Base-by-base conservation (phyloP, 1,284 basidiomycete genomes). In the Pseudozyma pruni region DNA sequence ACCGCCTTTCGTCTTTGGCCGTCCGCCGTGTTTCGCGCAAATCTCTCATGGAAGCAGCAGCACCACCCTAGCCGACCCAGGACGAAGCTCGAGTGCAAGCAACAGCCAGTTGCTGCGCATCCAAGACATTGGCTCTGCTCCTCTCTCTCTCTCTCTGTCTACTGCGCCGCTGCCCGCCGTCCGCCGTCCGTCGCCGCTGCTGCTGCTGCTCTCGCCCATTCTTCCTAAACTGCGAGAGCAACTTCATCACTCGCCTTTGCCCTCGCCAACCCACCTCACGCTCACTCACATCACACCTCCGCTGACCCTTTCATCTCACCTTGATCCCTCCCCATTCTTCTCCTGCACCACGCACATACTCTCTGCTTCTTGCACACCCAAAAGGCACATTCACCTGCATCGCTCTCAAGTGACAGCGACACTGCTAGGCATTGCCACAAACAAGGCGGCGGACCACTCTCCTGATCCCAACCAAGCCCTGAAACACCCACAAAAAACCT, bases 401-500 rank as follows among this genome's bases (percentile, higher is more conserved):
- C 43, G 27, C 37, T 23, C 31, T 29, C 43, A n/a, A n/a, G n/a
- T n/a, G n/a, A 48, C 38, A 50, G 43, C 51, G 19, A 44, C 35
- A 44, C 47, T 27, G 31, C 33, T 37, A 48, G 57, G 38, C 48
- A 57, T 68, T 53, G 64, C 64, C 57, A 60, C 45, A 29, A 47
- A n/a, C 33, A 34, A 45, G 34, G 43, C 35, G 33, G 32, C 44
- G 49, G 20, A 46, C 29, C 63, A 57, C 48, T 54, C 51, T 34
- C 10, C 39, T 22, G 23, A 31, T n/a, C 32, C 23, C 29, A 46
- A n/a, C 40, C 43, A 49, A 31, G 23, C 25, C 38, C 11, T 7
- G 32, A 49, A 22, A 31, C 27, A 56, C 51, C 22, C 48, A 34
- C 32, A 20, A 43, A 61, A 66, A 68, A 68, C 58, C 64, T 68